Evolutionary conservation across 1,139 yeast species (phyloP).

Genomic region (Yamadazyma trypodendri): DNA sequence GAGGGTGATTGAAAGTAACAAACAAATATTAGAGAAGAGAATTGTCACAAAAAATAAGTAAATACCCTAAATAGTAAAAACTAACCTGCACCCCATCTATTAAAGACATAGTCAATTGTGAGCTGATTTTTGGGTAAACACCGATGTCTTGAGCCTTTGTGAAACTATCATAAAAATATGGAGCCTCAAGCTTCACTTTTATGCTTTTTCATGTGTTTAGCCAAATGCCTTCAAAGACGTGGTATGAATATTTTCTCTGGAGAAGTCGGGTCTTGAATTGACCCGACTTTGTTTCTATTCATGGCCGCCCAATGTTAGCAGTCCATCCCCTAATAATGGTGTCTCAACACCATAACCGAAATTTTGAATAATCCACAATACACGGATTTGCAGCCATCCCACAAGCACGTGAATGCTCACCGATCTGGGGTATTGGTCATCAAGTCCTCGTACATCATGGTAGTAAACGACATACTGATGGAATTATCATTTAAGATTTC

Average conservation of each 20-base stretch:
- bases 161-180: constrained; percentile 28
- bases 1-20: constrained; percentile 7
- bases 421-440: not conserved
- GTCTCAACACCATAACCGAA: constrained; percentile 47
- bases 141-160: constrained; percentile 28
- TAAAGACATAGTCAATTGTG: constrained; percentile 31
- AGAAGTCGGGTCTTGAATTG: constrained; percentile 54
- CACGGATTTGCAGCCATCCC: too few species aligned
- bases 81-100: constrained; percentile 24
- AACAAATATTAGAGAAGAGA: not conserved
- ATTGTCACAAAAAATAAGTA: not conserved
- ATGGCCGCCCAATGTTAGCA: constrained; percentile 52
- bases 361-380: too few species aligned
- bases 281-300: constrained; percentile 58
- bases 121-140: constrained; percentile 27
- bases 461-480: constrained; percentile 26
- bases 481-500: constrained; percentile 43
- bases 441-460: constrained; percentile 1
- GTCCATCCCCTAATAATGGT: constrained; percentile 53
- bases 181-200: constrained; percentile 19
- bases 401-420: too few species aligned
- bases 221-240: constrained; percentile 39
- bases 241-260: constrained; percentile 51
- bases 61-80: constrained; percentile 10
- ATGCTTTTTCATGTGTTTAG: constrained; percentile 27